phyloP scores from a whole-genome alignment of 192 early-diverging fungal genomes.

The Radiomyces spectabilis region DNA sequence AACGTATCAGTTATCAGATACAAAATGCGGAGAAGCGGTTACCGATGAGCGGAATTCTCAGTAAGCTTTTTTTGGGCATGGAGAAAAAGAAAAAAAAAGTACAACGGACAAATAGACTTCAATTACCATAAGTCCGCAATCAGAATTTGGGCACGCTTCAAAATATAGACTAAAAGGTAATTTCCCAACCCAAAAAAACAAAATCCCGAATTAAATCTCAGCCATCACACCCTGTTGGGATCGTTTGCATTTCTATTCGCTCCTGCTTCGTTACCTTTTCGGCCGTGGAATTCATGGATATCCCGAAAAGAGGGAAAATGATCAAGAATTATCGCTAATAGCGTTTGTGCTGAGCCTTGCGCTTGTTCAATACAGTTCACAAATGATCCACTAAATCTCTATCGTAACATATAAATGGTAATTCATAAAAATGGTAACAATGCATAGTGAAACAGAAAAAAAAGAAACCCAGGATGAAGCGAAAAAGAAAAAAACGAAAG shows the following conservation, averaged over 20 bases:
- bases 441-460: too few relatives aligned
- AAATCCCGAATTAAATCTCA: too few relatives aligned
- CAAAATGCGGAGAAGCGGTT: background rate
- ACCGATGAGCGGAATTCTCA: background rate
- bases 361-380: constrained; percentile 44
- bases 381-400: constrained; percentile 58
- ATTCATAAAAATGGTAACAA: background rate
- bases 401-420: background rate
- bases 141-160: constrained; percentile 81
- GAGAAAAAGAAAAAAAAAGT: too few relatives aligned
- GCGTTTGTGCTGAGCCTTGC: constrained; percentile 40
- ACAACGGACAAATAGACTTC: background rate
- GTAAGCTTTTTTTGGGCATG: background rate
- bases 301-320: constrained; percentile 66
- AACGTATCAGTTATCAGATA: background rate
- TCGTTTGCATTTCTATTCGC: background rate
- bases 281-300: constrained; percentile 44
- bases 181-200: background rate
- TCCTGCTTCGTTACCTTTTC: constrained; percentile 32
- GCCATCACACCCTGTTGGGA: too few relatives aligned
- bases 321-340: constrained; percentile 48
- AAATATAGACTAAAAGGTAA: constrained; percentile 43
- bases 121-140: constrained; percentile 71
- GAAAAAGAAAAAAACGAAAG: too few relatives aligned
- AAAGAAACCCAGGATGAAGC: too few relatives aligned